Base-by-base conservation (phyloP, 2,329 filamentous ascomycete species). In the Diaporthe eres region DNA sequence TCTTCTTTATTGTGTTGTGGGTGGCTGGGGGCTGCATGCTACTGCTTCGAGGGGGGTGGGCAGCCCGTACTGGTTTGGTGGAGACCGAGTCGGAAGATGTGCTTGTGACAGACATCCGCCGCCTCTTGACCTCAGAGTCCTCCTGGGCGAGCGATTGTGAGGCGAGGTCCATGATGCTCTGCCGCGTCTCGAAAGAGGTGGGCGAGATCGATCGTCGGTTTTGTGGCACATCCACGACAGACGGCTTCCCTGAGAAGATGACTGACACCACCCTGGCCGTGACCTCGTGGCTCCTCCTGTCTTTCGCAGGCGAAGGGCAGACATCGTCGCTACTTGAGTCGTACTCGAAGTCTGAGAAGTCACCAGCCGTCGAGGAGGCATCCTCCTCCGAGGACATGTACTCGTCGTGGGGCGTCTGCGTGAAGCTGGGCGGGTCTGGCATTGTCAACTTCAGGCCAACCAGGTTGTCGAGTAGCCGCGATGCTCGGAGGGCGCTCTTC, bases 321-420 rank as follows among this genome's bases (percentile, higher is more conserved):
- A 70, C 49, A 63, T 76, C 76, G 55, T 77, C 76, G 58, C 74
- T 78, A 71, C 76, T 76, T 61, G 81, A 82, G 75, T 85, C 85
- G 76, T 85, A 85, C 70, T 88, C 88, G 79, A 87, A 87, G 79
- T 91, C 89, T 74, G 90, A 92, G 77, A 89, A 89, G 82, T 91
- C 88, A 82, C 91, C 91, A 61, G 89, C 88, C 25, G 89, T 90
- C 1, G 91, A 91, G 1, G 91, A 92, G 42, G 88, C 90, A 77
- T 92, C 91, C 81, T 93, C 91, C 78, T 93, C 91, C 0, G 90
- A 92, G 2, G 91, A 92, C 37, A 93, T 88, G 81, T 93, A 93
- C 75, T 90, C 80, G 74, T 91, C 89, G 81, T 92, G 90, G 8
- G 90, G 89, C 2, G 86, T 84, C 22, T 81, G 81, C 31, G 85